A percentile compares a stretch with the other conserved stretches of the same genome.
Conservation (phyloP, 768 basidiomycete species). For the Favolaschia claudopus region DNA sequence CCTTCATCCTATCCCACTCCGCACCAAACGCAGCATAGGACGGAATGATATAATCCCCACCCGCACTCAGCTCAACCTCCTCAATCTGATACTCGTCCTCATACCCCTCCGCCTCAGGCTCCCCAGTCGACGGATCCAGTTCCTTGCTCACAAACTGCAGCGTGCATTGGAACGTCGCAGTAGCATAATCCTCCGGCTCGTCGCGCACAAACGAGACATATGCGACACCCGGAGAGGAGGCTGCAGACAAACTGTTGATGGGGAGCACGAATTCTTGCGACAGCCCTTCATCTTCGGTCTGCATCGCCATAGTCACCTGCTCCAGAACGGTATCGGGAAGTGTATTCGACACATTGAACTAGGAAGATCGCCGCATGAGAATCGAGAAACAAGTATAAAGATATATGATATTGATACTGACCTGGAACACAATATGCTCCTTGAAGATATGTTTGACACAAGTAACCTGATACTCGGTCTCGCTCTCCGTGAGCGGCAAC, state of each 20-base stretch:
- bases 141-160: slow-evolving; percentile 98
- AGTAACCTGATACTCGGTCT: slow-evolving; percentile 97
- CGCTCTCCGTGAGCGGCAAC: slow-evolving; percentile 89
- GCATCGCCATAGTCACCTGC: slow-evolving; percentile 93
- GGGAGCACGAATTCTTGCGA: slow-evolving; percentile 97
- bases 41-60: slow-evolving; percentile 95
- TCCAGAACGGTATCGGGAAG: slow-evolving; percentile 95
- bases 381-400: neutral
- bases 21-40: slow-evolving; percentile 90
- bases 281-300: slow-evolving; percentile 73
- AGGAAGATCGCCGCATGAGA: too few species aligned
- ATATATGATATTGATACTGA: slow-evolving; percentile 40
- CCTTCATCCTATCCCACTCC: slow-evolving; percentile 94
- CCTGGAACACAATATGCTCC: slow-evolving; percentile 97
- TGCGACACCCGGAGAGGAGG: slow-evolving; percentile 81
- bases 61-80: slow-evolving; percentile 92
- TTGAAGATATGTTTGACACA: slow-evolving; percentile 97
- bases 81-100: slow-evolving; percentile 98
- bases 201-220: slow-evolving; percentile 95
- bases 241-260: slow-evolving; percentile 68
- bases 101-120: slow-evolving; percentile 98
- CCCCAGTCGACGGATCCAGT: slow-evolving; percentile 92
- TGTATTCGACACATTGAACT: slow-evolving; percentile 99
- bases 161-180: slow-evolving; percentile 87
- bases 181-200: slow-evolving; percentile 75